Base-by-base conservation (phyloP, 495 filamentous ascomycete genomes). In the Clohesyomyces aquaticus region DNA sequence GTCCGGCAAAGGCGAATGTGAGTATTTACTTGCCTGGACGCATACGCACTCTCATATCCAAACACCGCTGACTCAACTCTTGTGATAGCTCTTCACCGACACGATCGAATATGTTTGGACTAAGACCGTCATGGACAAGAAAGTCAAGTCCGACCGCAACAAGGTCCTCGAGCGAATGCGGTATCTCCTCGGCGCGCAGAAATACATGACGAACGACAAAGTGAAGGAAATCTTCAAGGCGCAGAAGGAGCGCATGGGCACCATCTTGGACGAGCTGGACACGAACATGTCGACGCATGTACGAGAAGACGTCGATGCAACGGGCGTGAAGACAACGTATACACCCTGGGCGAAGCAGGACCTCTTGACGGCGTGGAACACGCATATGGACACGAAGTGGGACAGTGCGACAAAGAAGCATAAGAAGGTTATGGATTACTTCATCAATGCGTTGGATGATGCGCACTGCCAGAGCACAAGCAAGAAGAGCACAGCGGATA, bases 401-500 rank as follows among this genome's bases (percentile, higher is more conserved):
- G 35, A 41, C 35, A n/a, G n/a, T 41, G 35, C 35, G 9, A n/a
- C n/a, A 9, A 41, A 41, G 35, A 41, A 41, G 35, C 9, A n/a
- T n/a, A 9, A 9, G 35, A 41, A 41, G 35, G 35, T 41, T 41
- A 9, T 41, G 35, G 35, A 41, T n/a, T 9, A 41, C 35, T 41
- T 9, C 35, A 41, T 41, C 35, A n/a, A n/a, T n/a, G n/a, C 9
- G 35, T 41, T 41, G 35, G 35, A 41, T n/a, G 35, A 41, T 41
- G 35, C 35, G 35, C 35, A 41, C n/a, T 41, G 35, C 35, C 9
- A 41, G n/a, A 41, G n/a, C 35, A 9, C 9, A n/a, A n/a, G 9
- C n/a, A 41, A 41, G 35, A 41, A 41, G 35, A 41, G 35, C 35
- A 41, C 35, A n/a, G 35, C 35, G 35, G 35, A 41, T n/a, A 41